Evolutionary conservation across 805 yeast genomes (phyloP), one percentile per base, ranked within the genome.

Genomic region (Suhomyces sp.): DNA sequence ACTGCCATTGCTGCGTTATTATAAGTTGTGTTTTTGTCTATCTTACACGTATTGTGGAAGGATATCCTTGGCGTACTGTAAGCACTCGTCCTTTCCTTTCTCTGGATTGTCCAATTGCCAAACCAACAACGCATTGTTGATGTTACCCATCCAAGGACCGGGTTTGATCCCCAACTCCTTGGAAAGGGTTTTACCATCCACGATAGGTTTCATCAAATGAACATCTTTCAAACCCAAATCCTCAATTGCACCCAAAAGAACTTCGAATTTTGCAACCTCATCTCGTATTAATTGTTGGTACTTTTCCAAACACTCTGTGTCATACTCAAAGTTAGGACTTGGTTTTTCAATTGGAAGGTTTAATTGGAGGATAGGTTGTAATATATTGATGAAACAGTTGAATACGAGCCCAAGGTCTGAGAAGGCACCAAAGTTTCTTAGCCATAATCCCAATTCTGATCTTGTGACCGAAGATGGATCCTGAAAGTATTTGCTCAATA

Each of bases 51-150:
- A 55, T 19, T 44, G 40, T 2, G 46, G 43, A 11, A 56, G 38
- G 7, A 54, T 46, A 16, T 36, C 42, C 39, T 53, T 51, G 12
- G 72, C 50, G 38, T 61, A 74, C 11, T 63, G 71, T 27, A 81
- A 40, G 53, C 88, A 73, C 17, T 83, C 83, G 1, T 72, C 77
- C 32, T 62, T 65, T 0, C 70, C 54, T 6, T 70, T 70, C 0
- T 49, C 53, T 0, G 95, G 95, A 48, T 88, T 58, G 44, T 82
- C 88, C 36, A 90, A 63, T 60, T 90, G 96, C 88, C 90, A 85
- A 13, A 69, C 58, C 20, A 87, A 56, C 5, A 85, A 69, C 28
- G 70, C 58, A 5, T 77, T 76, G 39, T 77, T 72, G 6, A 80
- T 59, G 6, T 58, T 59, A 6, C 76, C 68, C 73, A 91, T 69